Evolutionary conservation across 495 filamentous ascomycete genomes (phyloP).

Genomic region (Xanthoparmelia taractica): DNA sequence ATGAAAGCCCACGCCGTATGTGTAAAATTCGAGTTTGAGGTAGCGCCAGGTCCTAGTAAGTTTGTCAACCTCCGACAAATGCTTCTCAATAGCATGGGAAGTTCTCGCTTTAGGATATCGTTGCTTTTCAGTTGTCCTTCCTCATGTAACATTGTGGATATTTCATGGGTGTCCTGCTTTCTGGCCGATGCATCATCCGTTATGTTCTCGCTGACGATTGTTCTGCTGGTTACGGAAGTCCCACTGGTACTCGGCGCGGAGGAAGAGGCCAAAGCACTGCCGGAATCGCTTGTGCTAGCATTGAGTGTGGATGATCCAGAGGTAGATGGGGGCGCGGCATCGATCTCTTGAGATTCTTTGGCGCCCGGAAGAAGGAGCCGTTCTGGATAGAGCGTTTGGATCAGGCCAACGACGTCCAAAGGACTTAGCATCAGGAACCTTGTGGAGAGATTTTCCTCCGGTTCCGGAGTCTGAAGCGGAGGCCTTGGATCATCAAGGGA

Average conservation of each 20-base stretch:
- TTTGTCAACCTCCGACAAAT: slow-evolving; percentile 1
- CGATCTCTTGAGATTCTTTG: slow-evolving; percentile 36
- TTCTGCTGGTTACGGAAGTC: slow-evolving; percentile 58
- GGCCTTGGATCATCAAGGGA: slow-evolving; percentile 22
- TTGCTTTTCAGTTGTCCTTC: background rate
- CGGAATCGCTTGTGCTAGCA: slow-evolving; percentile 8
- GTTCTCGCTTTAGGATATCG: background rate
- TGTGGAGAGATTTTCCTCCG: background rate
- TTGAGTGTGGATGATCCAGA: slow-evolving; percentile 25
- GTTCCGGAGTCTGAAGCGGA: background rate
- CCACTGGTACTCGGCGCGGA: slow-evolving; percentile 17
- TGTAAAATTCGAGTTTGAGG: background rate
- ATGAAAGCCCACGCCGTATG: slow-evolving; percentile 4
- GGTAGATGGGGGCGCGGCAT: slow-evolving; percentile 55
- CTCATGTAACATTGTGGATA: background rate
- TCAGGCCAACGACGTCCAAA: slow-evolving; percentile 61
- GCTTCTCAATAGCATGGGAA: background rate
- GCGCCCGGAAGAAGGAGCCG: slow-evolving; percentile 46
- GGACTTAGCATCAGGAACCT: slow-evolving; percentile 56
- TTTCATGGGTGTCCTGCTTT: background rate
- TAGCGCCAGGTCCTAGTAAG: background rate
- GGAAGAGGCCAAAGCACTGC: slow-evolving; percentile 12
- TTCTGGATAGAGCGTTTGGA: slow-evolving; percentile 65
- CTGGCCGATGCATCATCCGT: background rate
- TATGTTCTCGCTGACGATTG: slow-evolving; percentile 34